Evolutionary conservation across 495 filamentous ascomycete species (phyloP).

Genomic region (Filosporella fistucella): DNA sequence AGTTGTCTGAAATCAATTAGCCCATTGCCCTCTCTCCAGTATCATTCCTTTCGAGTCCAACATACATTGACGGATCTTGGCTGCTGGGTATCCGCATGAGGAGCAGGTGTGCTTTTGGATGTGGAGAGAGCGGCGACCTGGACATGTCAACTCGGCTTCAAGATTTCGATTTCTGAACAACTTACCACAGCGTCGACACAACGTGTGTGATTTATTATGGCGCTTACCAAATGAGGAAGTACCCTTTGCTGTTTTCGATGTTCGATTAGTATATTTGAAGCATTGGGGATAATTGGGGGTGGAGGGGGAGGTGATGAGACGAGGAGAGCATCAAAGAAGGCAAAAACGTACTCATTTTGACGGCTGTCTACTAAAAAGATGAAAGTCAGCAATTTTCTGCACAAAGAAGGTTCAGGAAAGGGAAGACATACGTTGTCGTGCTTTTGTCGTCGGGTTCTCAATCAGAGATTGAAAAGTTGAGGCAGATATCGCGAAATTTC

Average conservation of each 20-base stretch:
- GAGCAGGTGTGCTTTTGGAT: slow-evolving; percentile 99
- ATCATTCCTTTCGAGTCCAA: slow-evolving; percentile 28
- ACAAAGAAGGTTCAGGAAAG: too few relatives aligned
- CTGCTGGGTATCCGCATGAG: slow-evolving; percentile 94
- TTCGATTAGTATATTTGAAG: too few relatives aligned
- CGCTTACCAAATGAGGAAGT: slow-evolving; percentile 96
- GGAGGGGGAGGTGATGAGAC: slow-evolving; percentile 7
- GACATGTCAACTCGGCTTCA: slow-evolving; percentile 3
- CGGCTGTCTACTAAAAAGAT: too few relatives aligned
- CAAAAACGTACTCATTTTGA: slow-evolving; percentile 65
- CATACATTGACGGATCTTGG: slow-evolving; percentile 98
- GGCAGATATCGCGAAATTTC: too few relatives aligned
- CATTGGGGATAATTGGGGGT: slow-evolving; percentile 13
- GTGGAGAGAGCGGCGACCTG: slow-evolving; percentile 94
- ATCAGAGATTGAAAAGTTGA: too few relatives aligned
- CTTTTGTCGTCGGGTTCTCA: too few relatives aligned
- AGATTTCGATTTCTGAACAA: slow-evolving; percentile 33
- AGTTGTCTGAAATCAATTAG: slow-evolving; percentile 67
- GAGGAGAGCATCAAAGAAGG: too few relatives aligned
- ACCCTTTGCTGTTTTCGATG: slow-evolving; percentile 79
- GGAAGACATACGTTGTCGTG: too few relatives aligned
- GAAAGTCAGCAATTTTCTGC: too few relatives aligned
- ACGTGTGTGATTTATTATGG: slow-evolving; percentile 98
- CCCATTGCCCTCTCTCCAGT: not conserved
- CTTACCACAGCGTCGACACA: slow-evolving; percentile 99